phyloP scores from a whole-genome alignment of 2,329 filamentous ascomycete genomes.

The Coniosporium tulheliwenetii region DNA sequence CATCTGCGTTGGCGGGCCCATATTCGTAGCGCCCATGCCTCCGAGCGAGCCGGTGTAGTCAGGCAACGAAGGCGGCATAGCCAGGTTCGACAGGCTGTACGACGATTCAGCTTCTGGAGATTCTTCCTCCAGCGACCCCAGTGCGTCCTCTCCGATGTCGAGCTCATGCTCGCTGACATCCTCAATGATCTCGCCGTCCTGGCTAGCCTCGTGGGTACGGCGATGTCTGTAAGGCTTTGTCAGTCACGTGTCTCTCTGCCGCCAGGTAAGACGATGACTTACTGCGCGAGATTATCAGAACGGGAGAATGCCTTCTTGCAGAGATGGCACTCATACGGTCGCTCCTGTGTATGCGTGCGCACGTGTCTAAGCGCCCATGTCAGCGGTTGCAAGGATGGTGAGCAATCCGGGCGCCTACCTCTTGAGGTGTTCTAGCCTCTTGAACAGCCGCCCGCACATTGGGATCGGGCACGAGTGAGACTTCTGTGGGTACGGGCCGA shows the following conservation, averaged over 20 bases:
- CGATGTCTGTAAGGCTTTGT: slow-evolving; percentile 35
- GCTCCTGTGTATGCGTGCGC: slow-evolving; percentile 97
- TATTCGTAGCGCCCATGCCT: slow-evolving; percentile 18
- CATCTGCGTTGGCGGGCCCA: slow-evolving; percentile 26
- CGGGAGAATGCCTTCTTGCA: slow-evolving; percentile 98
- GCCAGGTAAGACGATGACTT: slow-evolving; percentile 23
- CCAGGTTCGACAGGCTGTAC: slow-evolving; percentile 22
- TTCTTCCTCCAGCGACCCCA: slow-evolving; percentile 64
- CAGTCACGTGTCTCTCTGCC: not conserved
- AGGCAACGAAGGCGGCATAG: slow-evolving; percentile 12
- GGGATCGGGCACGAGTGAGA: slow-evolving; percentile 99
- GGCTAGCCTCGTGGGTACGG: slow-evolving; percentile 66
- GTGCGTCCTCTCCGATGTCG: slow-evolving; percentile 74
- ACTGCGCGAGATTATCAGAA: slow-evolving; percentile 98
- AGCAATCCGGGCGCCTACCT: slow-evolving; percentile 51
- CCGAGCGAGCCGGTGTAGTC: slow-evolving; percentile 10
- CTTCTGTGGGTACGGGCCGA: slow-evolving; percentile 92
- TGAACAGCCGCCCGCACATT: slow-evolving; percentile 92
- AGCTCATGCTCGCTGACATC: slow-evolving; percentile 53
- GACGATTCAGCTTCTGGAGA: slow-evolving; percentile 44
- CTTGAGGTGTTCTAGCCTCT: slow-evolving; percentile 97
- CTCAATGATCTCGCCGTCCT: slow-evolving; percentile 46
- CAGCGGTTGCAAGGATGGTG: slow-evolving; percentile 31
- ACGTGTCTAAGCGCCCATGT: slow-evolving; percentile 61
- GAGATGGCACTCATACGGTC: slow-evolving; percentile 91